Base-by-base conservation (phyloP, 257 asterid genomes). In the Nicotiana obtusifolia region DNA sequence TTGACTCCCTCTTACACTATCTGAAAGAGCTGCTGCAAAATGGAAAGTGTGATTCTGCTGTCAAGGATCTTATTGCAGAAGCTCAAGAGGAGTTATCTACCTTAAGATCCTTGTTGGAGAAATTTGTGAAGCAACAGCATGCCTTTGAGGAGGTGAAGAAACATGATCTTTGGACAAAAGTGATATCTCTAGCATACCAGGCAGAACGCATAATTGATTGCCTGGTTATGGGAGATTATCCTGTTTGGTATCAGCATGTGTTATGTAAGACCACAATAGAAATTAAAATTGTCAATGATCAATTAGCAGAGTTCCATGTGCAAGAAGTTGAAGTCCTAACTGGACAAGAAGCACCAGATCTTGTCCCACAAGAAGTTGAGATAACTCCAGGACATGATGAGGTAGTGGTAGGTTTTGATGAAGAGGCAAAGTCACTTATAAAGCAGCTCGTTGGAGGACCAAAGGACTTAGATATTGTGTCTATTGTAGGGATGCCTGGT, bases 401-500 rank as follows among this genome's bases (percentile, higher is more conserved):
- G 35, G 11, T 24, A 13, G 54, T 75, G 20, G 75, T 83, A 3
- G 52, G 80, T 19, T 26, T 78, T 65, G 73, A 54, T 33, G 82
- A 77, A 17, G 78, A 84, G 54, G 49, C 60, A 26, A 8, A 11
- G 20, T 15, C 20, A 10, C 56, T 84, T 22, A 80, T 61, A 1
- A 10, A 35, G 4, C 49, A 13, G 15, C 87, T 84, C 13, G 56
- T 14, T 10, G 31, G 65, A 22, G 82, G 78, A 81, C 10, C 44
- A 76, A 8, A 6, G 19, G 15, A 47, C n/a, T 76, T 49, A 4
- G 57, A 81, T 11, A 2, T 84, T 37, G 71, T 84, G 17, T 33
- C 82, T 19, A 84, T 84, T 7, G 76, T 57, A 10, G 82, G 87
- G 15, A 84, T 81, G 82, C 64, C 87, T 15, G 82, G 87, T 6